A percentile compares a stretch with the other conserved stretches of the same genome.
phyloP scores from a whole-genome alignment of 2,329 filamentous ascomycete genomes.

The Hypoxylon rubiginosum region DNA sequence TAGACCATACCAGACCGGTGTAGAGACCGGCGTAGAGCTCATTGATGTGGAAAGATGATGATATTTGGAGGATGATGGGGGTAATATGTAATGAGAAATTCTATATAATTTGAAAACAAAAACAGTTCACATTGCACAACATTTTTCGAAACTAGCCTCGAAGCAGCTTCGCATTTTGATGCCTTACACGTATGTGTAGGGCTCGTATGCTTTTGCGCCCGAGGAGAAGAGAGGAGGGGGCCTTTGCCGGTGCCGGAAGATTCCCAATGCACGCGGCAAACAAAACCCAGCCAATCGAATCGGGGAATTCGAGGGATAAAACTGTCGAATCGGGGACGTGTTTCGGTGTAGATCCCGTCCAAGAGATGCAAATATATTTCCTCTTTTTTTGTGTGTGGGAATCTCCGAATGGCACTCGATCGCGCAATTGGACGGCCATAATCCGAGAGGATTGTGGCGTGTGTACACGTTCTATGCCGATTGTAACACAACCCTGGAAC shows the following conservation, averaged over 20 bases:
- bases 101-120: conserved; percentile 11
- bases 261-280: conserved; percentile 1
- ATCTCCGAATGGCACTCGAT: neutral
- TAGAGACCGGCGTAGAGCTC: neutral
- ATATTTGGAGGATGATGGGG: neutral
- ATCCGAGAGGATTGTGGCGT: neutral
- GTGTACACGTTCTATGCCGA: no score
- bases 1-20: neutral
- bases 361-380: neutral
- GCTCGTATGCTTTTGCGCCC: neutral
- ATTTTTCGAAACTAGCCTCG: neutral
- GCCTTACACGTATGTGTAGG: neutral
- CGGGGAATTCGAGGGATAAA: neutral
- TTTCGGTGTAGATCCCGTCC: conserved; percentile 13
- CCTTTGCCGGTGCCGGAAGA: conserved; percentile 24
- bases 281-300: conserved; percentile 22
- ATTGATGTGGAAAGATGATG: neutral
- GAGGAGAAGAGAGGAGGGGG: neutral
- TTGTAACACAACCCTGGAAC: no score
- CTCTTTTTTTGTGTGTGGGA: neutral
- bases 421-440: neutral
- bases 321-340: conserved; percentile 20
- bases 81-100: conserved; percentile 10
- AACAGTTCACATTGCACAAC: conserved; percentile 4
- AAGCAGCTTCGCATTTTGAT: neutral